These are phyloP conservation scores for Teratosphaeria pseudoeucalypti DNA, from an alignment of 2,329 filamentous ascomycete genomes.

Conservation along the genomic window DNA sequence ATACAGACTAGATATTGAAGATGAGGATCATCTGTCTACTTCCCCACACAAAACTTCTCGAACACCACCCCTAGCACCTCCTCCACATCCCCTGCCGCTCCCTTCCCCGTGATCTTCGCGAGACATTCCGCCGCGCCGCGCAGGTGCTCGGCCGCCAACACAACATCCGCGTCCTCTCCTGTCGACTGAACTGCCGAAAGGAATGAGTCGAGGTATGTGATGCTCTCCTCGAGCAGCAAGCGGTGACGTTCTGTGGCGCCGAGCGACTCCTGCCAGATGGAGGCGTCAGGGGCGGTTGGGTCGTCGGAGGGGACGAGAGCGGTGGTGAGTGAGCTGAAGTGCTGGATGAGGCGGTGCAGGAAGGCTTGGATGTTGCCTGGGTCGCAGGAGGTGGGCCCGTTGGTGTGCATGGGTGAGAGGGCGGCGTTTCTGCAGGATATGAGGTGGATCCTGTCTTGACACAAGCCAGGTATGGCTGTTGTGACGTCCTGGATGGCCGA, in stretches of 20 bases:
- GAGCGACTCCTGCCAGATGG: constrained; percentile 69
- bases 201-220: constrained; percentile 63
- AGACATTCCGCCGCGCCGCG: constrained; percentile 69
- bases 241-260: constrained; percentile 86
- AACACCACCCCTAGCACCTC: constrained; percentile 95
- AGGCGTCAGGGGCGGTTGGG: constrained; percentile 41
- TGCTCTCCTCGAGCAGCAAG: constrained; percentile 65
- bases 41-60: constrained; percentile 58
- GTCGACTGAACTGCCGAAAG: constrained; percentile 40
- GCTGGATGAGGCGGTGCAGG: constrained; percentile 53
- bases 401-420: not conserved
- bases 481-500: constrained; percentile 22
- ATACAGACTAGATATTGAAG: not conserved
- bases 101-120: constrained; percentile 78
- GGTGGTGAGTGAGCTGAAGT: constrained; percentile 61
- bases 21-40: constrained; percentile 14
- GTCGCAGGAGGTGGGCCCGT: not conserved
- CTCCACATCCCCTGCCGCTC: constrained; percentile 80
- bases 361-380: constrained; percentile 57
- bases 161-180: constrained; percentile 60
- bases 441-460: constrained; percentile 40
- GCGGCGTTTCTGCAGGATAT: constrained; percentile 55
- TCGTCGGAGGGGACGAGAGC: constrained; percentile 26
- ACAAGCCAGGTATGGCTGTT: constrained; percentile 33
- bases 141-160: constrained; percentile 81